phyloP scores from a whole-genome alignment of 345 rosid genomes.

The Melaleuca alternifolia region DNA sequence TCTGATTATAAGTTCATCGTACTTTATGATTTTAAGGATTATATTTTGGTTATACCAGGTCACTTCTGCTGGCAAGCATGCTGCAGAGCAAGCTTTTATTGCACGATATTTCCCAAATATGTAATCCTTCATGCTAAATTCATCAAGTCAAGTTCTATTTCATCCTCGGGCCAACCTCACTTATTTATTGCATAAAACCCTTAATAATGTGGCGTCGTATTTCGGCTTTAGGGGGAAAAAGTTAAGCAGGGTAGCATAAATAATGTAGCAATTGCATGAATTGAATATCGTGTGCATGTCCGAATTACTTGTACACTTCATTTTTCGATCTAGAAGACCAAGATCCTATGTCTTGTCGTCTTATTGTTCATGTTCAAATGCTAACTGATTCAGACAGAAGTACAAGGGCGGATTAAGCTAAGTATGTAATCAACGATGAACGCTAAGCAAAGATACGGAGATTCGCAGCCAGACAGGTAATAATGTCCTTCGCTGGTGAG shows the following conservation, averaged over 20 bases:
- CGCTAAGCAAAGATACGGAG: neutral
- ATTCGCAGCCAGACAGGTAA: neutral
- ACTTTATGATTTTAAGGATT: no score
- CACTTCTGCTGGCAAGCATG: no score
- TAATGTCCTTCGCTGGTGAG: neutral
- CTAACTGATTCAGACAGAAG: neutral
- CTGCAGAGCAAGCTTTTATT: no score
- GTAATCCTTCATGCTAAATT: neutral
- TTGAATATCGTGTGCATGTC: neutral
- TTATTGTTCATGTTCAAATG: neutral
- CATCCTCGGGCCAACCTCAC: accelerated
- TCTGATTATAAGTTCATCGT: no score
- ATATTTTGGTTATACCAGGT: no score
- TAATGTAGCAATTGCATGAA: neutral
- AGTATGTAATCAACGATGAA: neutral
- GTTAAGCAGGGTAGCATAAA: no score
- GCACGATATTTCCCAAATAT: neutral
- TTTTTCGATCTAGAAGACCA: neutral
- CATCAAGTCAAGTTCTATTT: neutral
- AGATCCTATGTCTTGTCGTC: neutral
- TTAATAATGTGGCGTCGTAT: accelerated
- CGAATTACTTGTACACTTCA: neutral
- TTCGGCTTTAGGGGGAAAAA: neutral
- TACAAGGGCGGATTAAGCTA: neutral
- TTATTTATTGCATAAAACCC: neutral